phyloP scores from a whole-genome alignment of 1,284 basidiomycete genomes.

The Sanghuangporus weigelae region DNA sequence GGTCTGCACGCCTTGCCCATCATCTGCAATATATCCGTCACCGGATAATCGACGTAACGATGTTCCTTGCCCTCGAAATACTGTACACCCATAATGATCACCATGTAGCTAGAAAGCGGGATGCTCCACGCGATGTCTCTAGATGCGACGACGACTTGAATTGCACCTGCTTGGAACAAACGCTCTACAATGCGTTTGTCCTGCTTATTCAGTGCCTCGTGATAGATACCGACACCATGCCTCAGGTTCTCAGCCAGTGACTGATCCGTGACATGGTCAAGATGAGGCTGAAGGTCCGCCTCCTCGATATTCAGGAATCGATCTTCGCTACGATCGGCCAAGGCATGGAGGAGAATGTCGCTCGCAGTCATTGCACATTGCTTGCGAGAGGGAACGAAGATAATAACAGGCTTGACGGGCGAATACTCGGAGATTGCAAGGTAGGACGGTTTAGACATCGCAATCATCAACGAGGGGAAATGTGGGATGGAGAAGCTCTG shows the following conservation, averaged over 20 bases:
- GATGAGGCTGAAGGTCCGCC: slow-evolving; percentile 80
- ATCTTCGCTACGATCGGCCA: slow-evolving; percentile 81
- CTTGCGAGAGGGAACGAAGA: slow-evolving; percentile 91
- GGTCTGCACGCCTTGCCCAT: slow-evolving; percentile 95
- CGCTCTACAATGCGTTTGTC: slow-evolving; percentile 93
- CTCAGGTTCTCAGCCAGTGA: slow-evolving; percentile 79
- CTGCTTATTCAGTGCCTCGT: slow-evolving; percentile 87
- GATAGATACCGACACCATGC: slow-evolving; percentile 93
- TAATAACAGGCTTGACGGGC: slow-evolving; percentile 79
- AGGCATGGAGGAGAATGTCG: slow-evolving; percentile 86
- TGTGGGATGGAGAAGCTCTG: slow-evolving; percentile 96
- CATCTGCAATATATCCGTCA: slow-evolving; percentile 98
- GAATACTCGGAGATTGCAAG: slow-evolving; percentile 91
- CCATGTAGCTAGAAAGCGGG: slow-evolving; percentile 92
- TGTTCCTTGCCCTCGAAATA: slow-evolving; percentile 95
- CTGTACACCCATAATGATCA: slow-evolving; percentile 98
- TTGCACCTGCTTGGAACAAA: slow-evolving; percentile 91
- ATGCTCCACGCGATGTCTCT: slow-evolving; percentile 97
- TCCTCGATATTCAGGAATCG: slow-evolving; percentile 90
- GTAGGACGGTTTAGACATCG: slow-evolving; percentile 99
- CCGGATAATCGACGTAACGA: slow-evolving; percentile 95
- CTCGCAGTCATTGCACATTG: slow-evolving; percentile 93
- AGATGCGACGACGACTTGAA: slow-evolving; percentile 91
- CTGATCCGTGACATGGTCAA: slow-evolving; percentile 80
- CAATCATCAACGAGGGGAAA: slow-evolving; percentile 97